phyloP scores from a whole-genome alignment of 768 basidiomycete species.

The Pleurotus tuoliensis region DNA sequence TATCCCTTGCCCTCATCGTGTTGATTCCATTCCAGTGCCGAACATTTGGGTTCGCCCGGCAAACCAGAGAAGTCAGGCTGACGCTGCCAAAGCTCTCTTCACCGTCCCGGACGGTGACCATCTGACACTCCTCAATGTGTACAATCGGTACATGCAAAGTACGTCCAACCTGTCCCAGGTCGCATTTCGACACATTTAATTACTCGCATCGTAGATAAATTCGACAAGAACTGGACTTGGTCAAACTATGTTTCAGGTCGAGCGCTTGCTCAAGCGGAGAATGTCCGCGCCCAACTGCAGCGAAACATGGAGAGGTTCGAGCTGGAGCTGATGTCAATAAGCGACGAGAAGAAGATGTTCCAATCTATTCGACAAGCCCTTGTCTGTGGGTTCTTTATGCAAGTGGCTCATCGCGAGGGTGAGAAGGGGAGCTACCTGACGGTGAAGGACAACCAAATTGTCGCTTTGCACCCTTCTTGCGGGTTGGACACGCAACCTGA shows the following conservation, averaged over 20 bases:
- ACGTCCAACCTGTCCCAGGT: conserved; percentile 19
- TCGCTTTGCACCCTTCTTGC: conserved; percentile 80
- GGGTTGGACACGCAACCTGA: conserved; percentile 85
- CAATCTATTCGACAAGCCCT: conserved; percentile 76
- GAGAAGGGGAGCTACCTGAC: conserved; percentile 87
- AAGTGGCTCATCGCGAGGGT: conserved; percentile 92
- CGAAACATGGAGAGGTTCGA: conserved; percentile 91
- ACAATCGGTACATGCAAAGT: conserved; percentile 89
- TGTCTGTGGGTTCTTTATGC: conserved; percentile 97
- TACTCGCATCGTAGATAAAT: conserved; percentile 44
- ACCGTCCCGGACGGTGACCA: conserved; percentile 95
- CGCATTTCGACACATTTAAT: background rate
- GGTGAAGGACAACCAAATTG: conserved; percentile 93
- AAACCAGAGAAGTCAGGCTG: conserved; percentile 85
- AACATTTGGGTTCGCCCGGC: conserved; percentile 91
- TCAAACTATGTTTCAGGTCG: conserved; percentile 81
- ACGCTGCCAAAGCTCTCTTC: conserved; percentile 83
- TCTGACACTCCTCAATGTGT: conserved; percentile 90
- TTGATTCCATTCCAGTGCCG: conserved; percentile 51
- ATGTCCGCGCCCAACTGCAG: conserved; percentile 85
- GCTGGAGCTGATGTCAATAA: conserved; percentile 64
- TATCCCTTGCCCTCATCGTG: background rate
- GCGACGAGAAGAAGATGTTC: conserved; percentile 69
- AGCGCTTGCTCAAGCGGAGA: conserved; percentile 87
- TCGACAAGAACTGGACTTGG: conserved; percentile 90